Evolutionary conservation across 2,329 filamentous ascomycete species (phyloP).

Genomic region (Neoarthrinium moseri): DNA sequence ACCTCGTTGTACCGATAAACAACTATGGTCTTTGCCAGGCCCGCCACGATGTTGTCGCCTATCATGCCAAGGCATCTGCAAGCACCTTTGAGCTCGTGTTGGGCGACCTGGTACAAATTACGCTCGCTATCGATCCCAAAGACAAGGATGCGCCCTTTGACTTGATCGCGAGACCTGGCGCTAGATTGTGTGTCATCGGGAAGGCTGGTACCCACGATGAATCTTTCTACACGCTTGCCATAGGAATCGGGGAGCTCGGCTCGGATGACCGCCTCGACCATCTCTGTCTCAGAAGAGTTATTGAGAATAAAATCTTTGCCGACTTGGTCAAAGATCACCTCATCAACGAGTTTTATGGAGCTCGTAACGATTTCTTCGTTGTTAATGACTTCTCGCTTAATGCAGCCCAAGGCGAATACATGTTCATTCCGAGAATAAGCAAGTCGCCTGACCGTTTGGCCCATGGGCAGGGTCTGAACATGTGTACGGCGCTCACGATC

Average conservation of each 20-base stretch:
- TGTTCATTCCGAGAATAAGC: slow-evolving; percentile 79
- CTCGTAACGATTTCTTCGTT: slow-evolving; percentile 76
- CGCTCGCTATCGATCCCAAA: slow-evolving; percentile 78
- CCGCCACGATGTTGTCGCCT: slow-evolving; percentile 77
- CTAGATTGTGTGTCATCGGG: slow-evolving; percentile 57
- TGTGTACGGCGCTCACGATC: slow-evolving; percentile 87
- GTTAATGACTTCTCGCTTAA: slow-evolving; percentile 67
- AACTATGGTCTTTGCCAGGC: slow-evolving; percentile 82
- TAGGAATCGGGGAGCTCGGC: slow-evolving; percentile 64
- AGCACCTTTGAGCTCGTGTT: slow-evolving; percentile 71
- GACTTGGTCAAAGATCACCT: slow-evolving; percentile 79
- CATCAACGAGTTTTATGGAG: slow-evolving; percentile 86
- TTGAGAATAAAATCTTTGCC: slow-evolving; percentile 66
- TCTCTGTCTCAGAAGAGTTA: slow-evolving; percentile 52
- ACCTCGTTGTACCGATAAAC: slow-evolving; percentile 56
- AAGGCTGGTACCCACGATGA: slow-evolving; percentile 88
- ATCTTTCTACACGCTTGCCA: slow-evolving; percentile 67
- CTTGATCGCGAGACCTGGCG: slow-evolving; percentile 38
- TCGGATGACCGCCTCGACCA: slow-evolving; percentile 82
- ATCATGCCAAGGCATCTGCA: slow-evolving; percentile 78
- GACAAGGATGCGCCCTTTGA: slow-evolving; percentile 78
- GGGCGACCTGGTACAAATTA: slow-evolving; percentile 69
- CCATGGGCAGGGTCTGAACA: slow-evolving; percentile 74
- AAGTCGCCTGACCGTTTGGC: slow-evolving; percentile 81
- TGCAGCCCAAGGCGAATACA: slow-evolving; percentile 84